Conservation (phyloP, 257 asterid species). For the Petunia secreta region DNA sequence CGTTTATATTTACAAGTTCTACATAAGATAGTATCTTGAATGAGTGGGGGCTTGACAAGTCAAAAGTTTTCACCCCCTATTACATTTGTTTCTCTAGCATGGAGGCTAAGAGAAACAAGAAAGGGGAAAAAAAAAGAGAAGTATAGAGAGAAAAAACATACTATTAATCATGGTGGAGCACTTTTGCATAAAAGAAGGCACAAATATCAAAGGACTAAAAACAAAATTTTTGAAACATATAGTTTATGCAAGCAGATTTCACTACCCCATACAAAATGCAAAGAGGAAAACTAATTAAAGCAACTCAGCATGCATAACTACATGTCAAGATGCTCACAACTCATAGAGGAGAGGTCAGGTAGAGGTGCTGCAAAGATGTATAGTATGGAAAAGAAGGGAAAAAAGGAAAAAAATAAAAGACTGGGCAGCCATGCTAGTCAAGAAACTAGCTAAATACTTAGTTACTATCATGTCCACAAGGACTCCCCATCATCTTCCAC, state of each 20-base stretch:
- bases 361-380: constrained; percentile 15
- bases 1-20: too few relatives aligned
- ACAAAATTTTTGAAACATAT: too few relatives aligned
- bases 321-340: neutral
- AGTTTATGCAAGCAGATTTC: neutral
- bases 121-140: too few relatives aligned
- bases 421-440: constrained; percentile 30
- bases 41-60: too few relatives aligned
- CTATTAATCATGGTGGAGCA: too few relatives aligned
- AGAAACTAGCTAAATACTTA: neutral
- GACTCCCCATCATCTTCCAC: constrained; percentile 57
- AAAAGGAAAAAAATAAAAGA: neutral
- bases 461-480: constrained; percentile 53
- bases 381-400: neutral
- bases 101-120: too few relatives aligned
- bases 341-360: neutral
- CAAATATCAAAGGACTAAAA: too few relatives aligned
- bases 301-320: neutral
- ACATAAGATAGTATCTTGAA: too few relatives aligned
- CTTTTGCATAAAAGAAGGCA: too few relatives aligned
- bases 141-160: too few relatives aligned
- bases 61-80: too few relatives aligned
- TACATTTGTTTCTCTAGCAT: too few relatives aligned
- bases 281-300: neutral
- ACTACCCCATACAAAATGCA: neutral